phyloP scores from a whole-genome alignment of 2,329 filamentous ascomycete species.

The Colletotrichum eleusines region DNA sequence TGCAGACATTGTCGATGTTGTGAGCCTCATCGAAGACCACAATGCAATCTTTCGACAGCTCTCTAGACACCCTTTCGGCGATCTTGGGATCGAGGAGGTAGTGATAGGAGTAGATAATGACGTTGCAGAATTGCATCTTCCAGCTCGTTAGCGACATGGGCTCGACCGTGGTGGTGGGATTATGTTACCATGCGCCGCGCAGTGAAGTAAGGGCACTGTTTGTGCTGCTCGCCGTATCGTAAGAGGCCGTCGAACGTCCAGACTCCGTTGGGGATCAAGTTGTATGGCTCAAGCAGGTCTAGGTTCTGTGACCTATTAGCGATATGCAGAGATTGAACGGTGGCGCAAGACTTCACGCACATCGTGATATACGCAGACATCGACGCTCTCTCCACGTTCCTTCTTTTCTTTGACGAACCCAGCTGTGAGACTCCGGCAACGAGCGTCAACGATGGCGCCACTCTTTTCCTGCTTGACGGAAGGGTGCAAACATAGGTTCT shows the following conservation, averaged over 20 bases:
- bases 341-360: constrained; percentile 57
- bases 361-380: constrained; percentile 96
- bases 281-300: constrained; percentile 93
- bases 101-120: constrained; percentile 99
- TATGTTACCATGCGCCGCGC: constrained; percentile 84
- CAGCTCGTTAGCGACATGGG: constrained; percentile 12
- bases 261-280: constrained; percentile 92
- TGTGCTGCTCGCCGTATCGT: constrained; percentile 91
- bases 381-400: constrained; percentile 92
- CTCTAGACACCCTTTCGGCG: constrained; percentile 92
- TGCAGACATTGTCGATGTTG: constrained; percentile 99
- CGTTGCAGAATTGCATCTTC: constrained; percentile 98
- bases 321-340: background rate
- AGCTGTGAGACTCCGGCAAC: constrained; percentile 93
- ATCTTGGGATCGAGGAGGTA: constrained; percentile 98
- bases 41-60: constrained; percentile 97
- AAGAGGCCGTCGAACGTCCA: constrained; percentile 94
- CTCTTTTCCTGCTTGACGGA: constrained; percentile 97
- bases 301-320: constrained; percentile 74
- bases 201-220: constrained; percentile 98
- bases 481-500: constrained; percentile 96
- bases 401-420: constrained; percentile 99
- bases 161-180: background rate
- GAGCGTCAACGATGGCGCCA: constrained; percentile 91
- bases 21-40: constrained; percentile 99